phyloP scores from a whole-genome alignment of 2,329 filamentous ascomycete genomes.

The Thelonectria olida region DNA sequence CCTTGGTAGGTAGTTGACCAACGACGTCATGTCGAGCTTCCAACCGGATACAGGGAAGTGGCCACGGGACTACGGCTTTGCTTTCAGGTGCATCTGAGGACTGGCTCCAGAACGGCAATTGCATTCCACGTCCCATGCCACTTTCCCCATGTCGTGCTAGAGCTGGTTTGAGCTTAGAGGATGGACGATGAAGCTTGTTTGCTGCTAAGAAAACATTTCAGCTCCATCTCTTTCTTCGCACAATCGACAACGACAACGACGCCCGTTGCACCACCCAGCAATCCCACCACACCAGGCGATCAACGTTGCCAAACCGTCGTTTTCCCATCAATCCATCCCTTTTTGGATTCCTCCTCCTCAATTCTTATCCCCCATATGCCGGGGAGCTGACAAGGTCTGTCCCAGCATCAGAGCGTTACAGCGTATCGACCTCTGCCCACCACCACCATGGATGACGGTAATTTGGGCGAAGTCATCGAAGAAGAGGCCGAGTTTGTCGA shows the following conservation, averaged over 20 bases:
- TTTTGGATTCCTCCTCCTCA: not conserved
- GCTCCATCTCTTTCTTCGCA: not conserved
- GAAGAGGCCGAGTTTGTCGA: slow-evolving; percentile 30
- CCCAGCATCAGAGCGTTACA: no score
- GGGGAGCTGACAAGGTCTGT: no score
- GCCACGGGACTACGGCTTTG: not conserved
- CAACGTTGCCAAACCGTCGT: not conserved
- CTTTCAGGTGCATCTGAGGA: not conserved
- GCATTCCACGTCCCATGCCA: not conserved
- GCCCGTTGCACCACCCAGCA: not conserved
- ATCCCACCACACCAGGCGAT: not conserved
- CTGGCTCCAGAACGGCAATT: no score
- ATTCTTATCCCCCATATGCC: not conserved
- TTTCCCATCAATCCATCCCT: not conserved
- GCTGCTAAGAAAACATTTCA: not conserved
- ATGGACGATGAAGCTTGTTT: not conserved
- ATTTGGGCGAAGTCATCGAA: slow-evolving; percentile 45
- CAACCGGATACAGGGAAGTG: not conserved
- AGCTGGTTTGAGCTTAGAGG: not conserved
- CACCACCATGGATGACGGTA: slow-evolving; percentile 52
- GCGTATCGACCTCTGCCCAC: not conserved
- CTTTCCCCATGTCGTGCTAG: not conserved
- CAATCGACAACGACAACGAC: no score
- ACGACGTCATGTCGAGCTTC: not conserved
- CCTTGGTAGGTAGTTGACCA: not conserved